These are phyloP conservation scores for Phaeosphaeria sp. DNA, from an alignment of 2,329 filamentous ascomycete species.

Conservation along the genomic window DNA sequence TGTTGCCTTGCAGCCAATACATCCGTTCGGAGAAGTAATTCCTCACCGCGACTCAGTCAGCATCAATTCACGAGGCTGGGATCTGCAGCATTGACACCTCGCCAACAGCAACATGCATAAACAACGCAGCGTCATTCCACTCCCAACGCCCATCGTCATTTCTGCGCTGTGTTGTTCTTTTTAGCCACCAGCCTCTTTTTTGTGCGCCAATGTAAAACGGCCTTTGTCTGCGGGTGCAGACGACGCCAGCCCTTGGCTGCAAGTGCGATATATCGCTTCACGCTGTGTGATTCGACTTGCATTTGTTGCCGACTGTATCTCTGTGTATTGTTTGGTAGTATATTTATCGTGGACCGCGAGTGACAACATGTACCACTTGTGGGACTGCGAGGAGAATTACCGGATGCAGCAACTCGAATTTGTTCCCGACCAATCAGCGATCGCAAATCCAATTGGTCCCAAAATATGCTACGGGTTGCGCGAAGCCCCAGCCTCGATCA, in stretches of 20 bases:
- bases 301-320: too few species aligned
- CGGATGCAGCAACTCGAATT: constrained; percentile 7
- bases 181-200: constrained; percentile 24
- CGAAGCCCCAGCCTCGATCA: too few species aligned
- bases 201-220: constrained; percentile 24
- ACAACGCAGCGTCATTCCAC: constrained; percentile 13
- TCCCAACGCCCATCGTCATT: constrained; percentile 9
- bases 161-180: constrained; percentile 19
- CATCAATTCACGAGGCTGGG: constrained; percentile 33
- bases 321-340: too few species aligned
- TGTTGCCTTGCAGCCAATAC: too few species aligned
- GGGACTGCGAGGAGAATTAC: constrained; percentile 1
- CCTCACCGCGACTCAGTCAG: constrained; percentile 11
- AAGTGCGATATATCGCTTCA: not conserved
- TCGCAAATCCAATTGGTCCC: too few species aligned
- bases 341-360: too few species aligned
- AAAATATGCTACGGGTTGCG: too few species aligned
- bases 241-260: not conserved
- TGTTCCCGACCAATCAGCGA: constrained; percentile 8
- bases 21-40: not conserved
- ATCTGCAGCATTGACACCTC: constrained; percentile 31
- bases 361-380: too few species aligned
- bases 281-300: not conserved
- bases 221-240: constrained; percentile 13
- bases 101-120: constrained; percentile 28